Conservation (phyloP, 495 filamentous ascomycete genomes). For the Parathielavia appendiculata region DNA sequence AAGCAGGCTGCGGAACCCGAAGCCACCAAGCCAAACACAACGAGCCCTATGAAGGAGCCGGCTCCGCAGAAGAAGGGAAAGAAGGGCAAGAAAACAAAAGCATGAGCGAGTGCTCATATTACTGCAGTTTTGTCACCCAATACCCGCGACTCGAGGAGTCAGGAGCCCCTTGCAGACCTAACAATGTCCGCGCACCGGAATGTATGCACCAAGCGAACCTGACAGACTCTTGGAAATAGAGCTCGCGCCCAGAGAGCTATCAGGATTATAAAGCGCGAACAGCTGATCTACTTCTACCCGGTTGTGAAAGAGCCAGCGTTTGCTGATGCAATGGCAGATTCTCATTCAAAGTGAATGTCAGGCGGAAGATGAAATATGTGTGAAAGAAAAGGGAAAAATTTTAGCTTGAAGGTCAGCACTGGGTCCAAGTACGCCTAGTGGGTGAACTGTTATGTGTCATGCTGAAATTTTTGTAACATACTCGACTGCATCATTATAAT, state of each 20-base stretch:
- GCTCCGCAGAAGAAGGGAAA: slow-evolving; percentile 25
- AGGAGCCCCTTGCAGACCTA: background rate
- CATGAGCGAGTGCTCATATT: slow-evolving; percentile 21
- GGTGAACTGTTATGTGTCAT: too few species aligned
- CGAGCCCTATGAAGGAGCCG: slow-evolving; percentile 18
- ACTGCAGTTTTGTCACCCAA: slow-evolving; percentile 13
- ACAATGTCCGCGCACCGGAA: background rate
- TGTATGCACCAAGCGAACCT: slow-evolving; percentile 42
- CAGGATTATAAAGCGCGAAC: slow-evolving; percentile 37
- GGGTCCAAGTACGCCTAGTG: too few species aligned
- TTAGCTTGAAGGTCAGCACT: background rate
- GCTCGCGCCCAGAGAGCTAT: slow-evolving; percentile 18
- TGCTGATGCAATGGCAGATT: slow-evolving; percentile 17
- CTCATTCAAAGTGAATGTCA: slow-evolving; percentile 4
- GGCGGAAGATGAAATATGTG: slow-evolving; percentile 12
- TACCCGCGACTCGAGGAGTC: slow-evolving; percentile 8
- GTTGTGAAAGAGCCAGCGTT: slow-evolving; percentile 25
- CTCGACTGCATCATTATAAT: too few species aligned
- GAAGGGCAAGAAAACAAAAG: slow-evolving; percentile 35
- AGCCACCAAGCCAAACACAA: slow-evolving; percentile 16
- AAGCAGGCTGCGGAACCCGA: slow-evolving; percentile 14
- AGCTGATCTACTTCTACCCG: slow-evolving; percentile 33
- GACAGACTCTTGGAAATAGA: slow-evolving; percentile 21
- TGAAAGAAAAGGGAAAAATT: slow-evolving; percentile 27
- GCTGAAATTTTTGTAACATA: too few species aligned